Evolutionary conservation across 768 basidiomycete species (phyloP).

Genomic region (Tylopilus sp.): DNA sequence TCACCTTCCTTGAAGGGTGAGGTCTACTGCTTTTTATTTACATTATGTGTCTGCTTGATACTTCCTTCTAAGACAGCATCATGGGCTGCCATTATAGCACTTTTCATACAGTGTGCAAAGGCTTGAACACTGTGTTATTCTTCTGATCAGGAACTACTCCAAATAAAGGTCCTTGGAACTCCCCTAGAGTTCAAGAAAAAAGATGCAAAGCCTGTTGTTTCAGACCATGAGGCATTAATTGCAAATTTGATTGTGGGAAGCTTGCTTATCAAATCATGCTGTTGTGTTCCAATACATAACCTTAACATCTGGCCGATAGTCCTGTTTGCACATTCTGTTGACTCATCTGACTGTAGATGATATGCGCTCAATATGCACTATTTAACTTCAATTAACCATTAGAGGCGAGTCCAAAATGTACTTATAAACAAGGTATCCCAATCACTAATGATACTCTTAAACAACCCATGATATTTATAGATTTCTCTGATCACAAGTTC

Average conservation of each 20-base stretch:
- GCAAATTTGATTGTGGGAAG: background rate
- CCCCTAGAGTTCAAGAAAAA: too few relatives aligned
- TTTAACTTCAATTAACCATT: background rate
- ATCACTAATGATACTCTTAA: background rate
- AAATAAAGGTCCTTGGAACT: too few relatives aligned
- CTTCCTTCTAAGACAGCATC: conserved; percentile 20
- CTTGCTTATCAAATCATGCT: background rate
- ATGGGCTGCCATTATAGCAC: too few relatives aligned
- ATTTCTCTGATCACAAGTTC: background rate
- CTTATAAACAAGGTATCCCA: background rate
- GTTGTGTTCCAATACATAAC: background rate
- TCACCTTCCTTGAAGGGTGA: background rate
- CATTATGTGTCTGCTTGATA: conserved; percentile 33
- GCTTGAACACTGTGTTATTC: too few relatives aligned
- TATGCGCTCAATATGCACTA: background rate
- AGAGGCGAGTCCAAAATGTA: background rate
- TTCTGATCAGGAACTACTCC: too few relatives aligned
- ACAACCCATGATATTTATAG: background rate
- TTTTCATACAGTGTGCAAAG: too few relatives aligned
- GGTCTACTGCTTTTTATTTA: conserved; percentile 21
- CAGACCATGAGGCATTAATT: too few relatives aligned
- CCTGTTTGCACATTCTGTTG: background rate
- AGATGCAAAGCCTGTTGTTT: too few relatives aligned
- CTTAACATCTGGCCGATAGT: background rate
- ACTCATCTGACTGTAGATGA: background rate